Conservation (phyloP, 768 basidiomycete genomes). For the Porphyrellus cyaneotinctus region DNA sequence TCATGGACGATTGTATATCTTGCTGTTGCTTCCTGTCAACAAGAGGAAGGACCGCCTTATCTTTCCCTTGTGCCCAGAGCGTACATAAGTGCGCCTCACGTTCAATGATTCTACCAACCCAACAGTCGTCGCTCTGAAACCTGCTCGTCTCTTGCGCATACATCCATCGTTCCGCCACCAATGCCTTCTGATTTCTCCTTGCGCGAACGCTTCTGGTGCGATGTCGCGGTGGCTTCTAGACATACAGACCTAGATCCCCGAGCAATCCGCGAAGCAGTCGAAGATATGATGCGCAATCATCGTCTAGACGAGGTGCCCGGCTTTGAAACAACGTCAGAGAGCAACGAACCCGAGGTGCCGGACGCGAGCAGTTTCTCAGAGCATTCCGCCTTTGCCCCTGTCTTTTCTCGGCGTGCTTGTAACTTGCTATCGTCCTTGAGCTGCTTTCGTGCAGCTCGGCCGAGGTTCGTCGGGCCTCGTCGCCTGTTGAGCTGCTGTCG, state of each 20-base stretch:
- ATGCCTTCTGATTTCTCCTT: conserved; percentile 16
- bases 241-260: conserved; percentile 9
- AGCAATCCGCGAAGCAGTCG: conserved; percentile 17
- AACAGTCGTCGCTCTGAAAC: background rate
- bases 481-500: conserved; percentile 7
- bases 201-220: conserved; percentile 26
- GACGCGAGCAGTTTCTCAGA: conserved; percentile 11
- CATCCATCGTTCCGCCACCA: background rate
- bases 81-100: conserved; percentile 4
- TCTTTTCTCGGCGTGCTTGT: conserved; percentile 10
- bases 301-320: conserved; percentile 18
- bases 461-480: conserved; percentile 14
- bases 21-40: background rate
- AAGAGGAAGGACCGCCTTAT: background rate
- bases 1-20: background rate
- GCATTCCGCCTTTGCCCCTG: conserved; percentile 19
- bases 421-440: background rate
- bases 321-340: conserved; percentile 2
- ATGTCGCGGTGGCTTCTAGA: conserved; percentile 13
- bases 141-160: conserved; percentile 1
- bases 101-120: background rate
- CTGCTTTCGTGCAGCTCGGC: conserved; percentile 4
- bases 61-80: conserved; percentile 4
- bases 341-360: background rate
- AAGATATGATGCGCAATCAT: conserved; percentile 24